Evolutionary conservation across 208 protist genomes (phyloP).

Genomic region (Wallacemonas sp.): DNA sequence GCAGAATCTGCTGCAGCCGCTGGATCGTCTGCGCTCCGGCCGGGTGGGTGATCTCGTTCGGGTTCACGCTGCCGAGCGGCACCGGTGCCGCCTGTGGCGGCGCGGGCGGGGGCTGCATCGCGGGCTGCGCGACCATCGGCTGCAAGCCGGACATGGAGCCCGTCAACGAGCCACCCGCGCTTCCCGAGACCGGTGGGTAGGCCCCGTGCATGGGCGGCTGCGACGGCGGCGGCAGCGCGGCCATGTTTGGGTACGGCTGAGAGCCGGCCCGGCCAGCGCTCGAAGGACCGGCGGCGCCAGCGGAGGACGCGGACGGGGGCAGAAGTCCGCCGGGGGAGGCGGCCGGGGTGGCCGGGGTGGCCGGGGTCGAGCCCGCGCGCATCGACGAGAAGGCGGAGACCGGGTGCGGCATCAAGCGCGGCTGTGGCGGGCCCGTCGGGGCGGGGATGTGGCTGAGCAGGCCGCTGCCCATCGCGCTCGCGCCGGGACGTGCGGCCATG

Average conservation of each 20-base stretch:
- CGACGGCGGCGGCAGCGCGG: slow-evolving; percentile 16
- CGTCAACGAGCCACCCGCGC: slow-evolving; percentile 1
- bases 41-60: slow-evolving; percentile 2
- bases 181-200: not conserved
- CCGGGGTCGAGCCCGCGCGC: slow-evolving; percentile 28
- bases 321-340: slow-evolving; percentile 10
- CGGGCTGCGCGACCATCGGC: not conserved
- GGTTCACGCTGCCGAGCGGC: slow-evolving; percentile 10
- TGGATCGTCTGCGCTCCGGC: slow-evolving; percentile 29
- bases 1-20: slow-evolving; percentile 41
- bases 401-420: slow-evolving; percentile 71
- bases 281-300: slow-evolving; percentile 5
- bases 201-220: slow-evolving; percentile 16
- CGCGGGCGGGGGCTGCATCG: not conserved
- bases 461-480: not conserved
- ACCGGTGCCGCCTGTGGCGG: slow-evolving; percentile 15
- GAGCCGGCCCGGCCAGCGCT: slow-evolving; percentile 13
- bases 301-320: not conserved
- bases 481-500: not conserved
- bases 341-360: slow-evolving; percentile 4
- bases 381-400: slow-evolving; percentile 67
- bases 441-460: slow-evolving; percentile 9
- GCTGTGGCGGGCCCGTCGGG: slow-evolving; percentile 29
- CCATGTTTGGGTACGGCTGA: not conserved
- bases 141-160: slow-evolving; percentile 3